These are phyloP conservation scores for Tulasnella sp. DNA, from an alignment of 768 basidiomycete species.

Conservation along the genomic window DNA sequence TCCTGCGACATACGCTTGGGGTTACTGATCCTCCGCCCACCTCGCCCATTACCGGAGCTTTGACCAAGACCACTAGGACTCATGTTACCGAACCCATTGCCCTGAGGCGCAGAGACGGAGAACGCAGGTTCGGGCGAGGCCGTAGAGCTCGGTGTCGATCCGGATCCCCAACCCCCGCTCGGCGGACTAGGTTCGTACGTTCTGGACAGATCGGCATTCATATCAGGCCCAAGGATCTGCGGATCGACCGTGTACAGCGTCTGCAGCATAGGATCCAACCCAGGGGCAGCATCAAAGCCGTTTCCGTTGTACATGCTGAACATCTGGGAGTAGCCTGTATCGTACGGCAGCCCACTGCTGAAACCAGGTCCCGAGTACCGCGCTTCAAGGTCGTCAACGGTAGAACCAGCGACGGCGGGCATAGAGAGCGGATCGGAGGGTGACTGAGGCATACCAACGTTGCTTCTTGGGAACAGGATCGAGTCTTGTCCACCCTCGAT, in stretches of 20 bases:
- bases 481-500: constrained; percentile 8
- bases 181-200: constrained; percentile 62
- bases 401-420: not conserved
- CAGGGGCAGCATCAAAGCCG: not conserved
- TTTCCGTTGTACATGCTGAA: not conserved
- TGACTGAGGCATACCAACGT: not conserved
- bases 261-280: constrained; percentile 9
- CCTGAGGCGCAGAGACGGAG: constrained; percentile 22
- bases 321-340: not conserved
- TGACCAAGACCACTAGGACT: constrained; percentile 44
- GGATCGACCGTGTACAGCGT: constrained; percentile 54
- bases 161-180: constrained; percentile 62
- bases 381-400: not conserved
- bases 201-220: constrained; percentile 32
- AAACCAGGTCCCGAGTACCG: not conserved
- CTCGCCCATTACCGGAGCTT: constrained; percentile 38
- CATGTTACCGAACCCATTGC: constrained; percentile 2
- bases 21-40: constrained; percentile 48
- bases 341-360: not conserved
- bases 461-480: constrained; percentile 4
- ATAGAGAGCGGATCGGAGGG: constrained; percentile 5
- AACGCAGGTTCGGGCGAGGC: constrained; percentile 29
- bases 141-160: constrained; percentile 42
- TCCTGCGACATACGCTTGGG: constrained; percentile 51
- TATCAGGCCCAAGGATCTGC: constrained; percentile 51